Conservation (phyloP, 768 basidiomycete species). For the Russula olivacea region DNA sequence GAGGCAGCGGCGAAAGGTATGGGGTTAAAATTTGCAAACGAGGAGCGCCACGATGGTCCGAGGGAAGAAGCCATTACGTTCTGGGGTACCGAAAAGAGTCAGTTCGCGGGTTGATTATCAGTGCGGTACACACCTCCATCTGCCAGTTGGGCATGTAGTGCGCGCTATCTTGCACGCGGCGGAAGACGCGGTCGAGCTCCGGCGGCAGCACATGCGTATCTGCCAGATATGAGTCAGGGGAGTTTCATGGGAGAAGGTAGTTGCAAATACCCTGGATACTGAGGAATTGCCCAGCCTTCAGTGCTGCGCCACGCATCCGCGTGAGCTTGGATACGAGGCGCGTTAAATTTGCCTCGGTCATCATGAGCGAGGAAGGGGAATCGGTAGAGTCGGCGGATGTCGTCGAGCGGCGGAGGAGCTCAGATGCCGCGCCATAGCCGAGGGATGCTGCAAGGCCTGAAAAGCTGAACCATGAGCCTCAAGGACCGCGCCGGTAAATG, state of each 20-base stretch:
- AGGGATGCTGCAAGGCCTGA: slow-evolving; percentile 87
- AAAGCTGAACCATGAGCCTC: neutral
- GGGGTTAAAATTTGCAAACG: slow-evolving; percentile 72
- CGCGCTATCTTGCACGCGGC: slow-evolving; percentile 88
- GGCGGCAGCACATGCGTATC: slow-evolving; percentile 86
- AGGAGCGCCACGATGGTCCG: slow-evolving; percentile 64
- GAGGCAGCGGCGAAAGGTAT: slow-evolving; percentile 94
- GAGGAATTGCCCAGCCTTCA: slow-evolving; percentile 96
- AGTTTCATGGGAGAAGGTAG: neutral
- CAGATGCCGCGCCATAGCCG: slow-evolving; percentile 83
- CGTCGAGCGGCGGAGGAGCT: slow-evolving; percentile 65
- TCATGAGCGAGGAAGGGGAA: slow-evolving; percentile 51
- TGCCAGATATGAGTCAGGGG: slow-evolving; percentile 31
- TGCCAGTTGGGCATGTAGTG: slow-evolving; percentile 99
- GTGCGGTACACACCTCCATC: slow-evolving; percentile 62
- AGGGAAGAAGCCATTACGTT: slow-evolving; percentile 72
- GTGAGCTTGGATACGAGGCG: slow-evolving; percentile 89
- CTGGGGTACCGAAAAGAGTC: slow-evolving; percentile 28
- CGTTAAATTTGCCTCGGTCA: slow-evolving; percentile 88
- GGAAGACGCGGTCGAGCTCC: slow-evolving; percentile 82
- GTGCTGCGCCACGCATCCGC: slow-evolving; percentile 91
- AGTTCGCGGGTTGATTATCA: neutral
- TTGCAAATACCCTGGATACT: slow-evolving; percentile 75
- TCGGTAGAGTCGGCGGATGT: slow-evolving; percentile 28
- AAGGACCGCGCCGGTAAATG: neutral